Base-by-base conservation (phyloP, 1,284 basidiomycete species). In the Anthracocystis setariae region DNA sequence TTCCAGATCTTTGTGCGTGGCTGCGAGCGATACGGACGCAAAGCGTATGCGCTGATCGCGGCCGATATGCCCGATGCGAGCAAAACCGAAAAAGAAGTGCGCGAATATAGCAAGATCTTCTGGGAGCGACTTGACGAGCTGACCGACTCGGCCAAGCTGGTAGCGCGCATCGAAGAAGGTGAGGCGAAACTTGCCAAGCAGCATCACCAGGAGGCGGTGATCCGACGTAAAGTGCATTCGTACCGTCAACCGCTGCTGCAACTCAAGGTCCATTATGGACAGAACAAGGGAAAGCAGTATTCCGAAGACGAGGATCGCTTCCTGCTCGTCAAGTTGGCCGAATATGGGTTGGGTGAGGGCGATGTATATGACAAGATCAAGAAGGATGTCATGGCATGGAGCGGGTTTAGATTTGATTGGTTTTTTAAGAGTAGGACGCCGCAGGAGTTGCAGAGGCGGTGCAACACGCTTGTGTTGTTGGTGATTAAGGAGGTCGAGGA, bases 271-370 rank as follows among this genome's bases (percentile, higher is more conserved):
- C 54, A 60, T 24, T 81, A 82, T 48, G 76, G 74, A 33, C 75
- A 81, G 62, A 73, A 59, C 94, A 95, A 70, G 94, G 77, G 78
- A 50, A 98, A 97, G 81, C 90, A 92, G 3, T 98, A 97, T 84
- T 91, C 88, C 29, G 95, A 99, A 75, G 95, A 98, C 80, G 96
- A 98, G 81, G 96, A 98, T 80, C 87, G 95, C 21, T 98, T 98
- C 85, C 86, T 98, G 24, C 87, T 98, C 25, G 94, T 93, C 80
- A 89, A 94, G 29, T 85, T 98, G 64, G 90, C 91, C 81, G 89
- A 96, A 84, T 95, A 98, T 81, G 94, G 94, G 13, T 90, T 98
- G 85, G 89, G 90, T 54, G 86, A 89, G 27, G 94, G 97, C 57
- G 94, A 97, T 78, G 91, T 93, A 37, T 98, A 94, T 81, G 95